Base-by-base conservation (phyloP, 2,329 filamentous ascomycete genomes). In the Macroventuria anomochaeta region DNA sequence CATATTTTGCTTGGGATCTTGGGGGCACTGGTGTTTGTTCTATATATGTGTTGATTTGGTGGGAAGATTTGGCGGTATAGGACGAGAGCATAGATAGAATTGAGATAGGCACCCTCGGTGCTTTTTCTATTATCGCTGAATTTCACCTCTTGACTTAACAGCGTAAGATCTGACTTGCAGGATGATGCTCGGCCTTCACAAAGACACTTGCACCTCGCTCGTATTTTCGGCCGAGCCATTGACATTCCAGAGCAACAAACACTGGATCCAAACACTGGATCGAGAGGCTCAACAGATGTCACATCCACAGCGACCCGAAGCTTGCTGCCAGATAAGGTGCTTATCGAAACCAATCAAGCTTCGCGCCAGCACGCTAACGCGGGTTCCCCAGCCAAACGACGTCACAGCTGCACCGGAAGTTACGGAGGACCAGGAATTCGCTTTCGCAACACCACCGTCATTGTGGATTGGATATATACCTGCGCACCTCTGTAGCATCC, bases 251-350 rank as follows among this genome's bases (percentile, higher is more conserved):
- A 52, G 6, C 34, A 21, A 2, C 11, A 33, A 34, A 37, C 31
- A 36, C 11, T 33, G 36, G 23, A 18, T 18, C 2, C 11, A 33
- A 34, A 37, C 31, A 36, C 11, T 33, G 36, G 23, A 18, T 18
- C n/a, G 18, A 47, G 38, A 48, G 43, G 38, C 51, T 53, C 51
- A 48, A 48, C 51, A 53, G 13, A 42, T 37, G 51, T 53, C 50
- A 53, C 15, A 18, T 43, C 43, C 50, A 38, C 38, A 26, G 38
- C 13, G 38, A 43, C 43, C 43, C 51, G 50, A 39, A 38, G 43
- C 43, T 32, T 34, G 43, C 15, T 10, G 33, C 37, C 37, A 32
- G 50, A 41, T 31, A 37, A 20, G 32, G 23, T 37, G 38, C 28
- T 41, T 39, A 34, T 21, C 36, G 31, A 10, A 28, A 15, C 50